Conservation (phyloP, 176 grass and related monocot species). For the Hordeum vulgare region MorexV3_pseudomolecules_assembly NC_058524.1:524760764-524761263, state of each 20-base stretch:
- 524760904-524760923: constrained; percentile 45
- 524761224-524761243: too few relatives aligned
- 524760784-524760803: constrained; percentile 86
- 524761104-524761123: too few relatives aligned
- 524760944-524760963: neutral
- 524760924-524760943: neutral
- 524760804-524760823: constrained; percentile 72
- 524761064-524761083: neutral
- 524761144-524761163: too few relatives aligned
- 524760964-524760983: neutral
- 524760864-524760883: constrained; percentile 95
- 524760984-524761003: neutral
- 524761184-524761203: too few relatives aligned
- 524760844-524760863: constrained; percentile 99
- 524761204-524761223: too few relatives aligned
- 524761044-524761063: neutral
- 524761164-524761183: too few relatives aligned
- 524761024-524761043: neutral
- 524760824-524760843: constrained; percentile 77
- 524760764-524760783: constrained; percentile 73
- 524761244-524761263: too few relatives aligned
- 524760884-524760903: constrained; percentile 94
- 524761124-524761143: too few relatives aligned
- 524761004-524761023: neutral
- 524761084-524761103: too few relatives aligned